Percentiles rank a stretch among this genome's conserved stretches.
These are phyloP conservation scores for Knufia petricola DNA, from an alignment of 2,329 filamentous ascomycete genomes.

Conservation along the genomic window DNA sequence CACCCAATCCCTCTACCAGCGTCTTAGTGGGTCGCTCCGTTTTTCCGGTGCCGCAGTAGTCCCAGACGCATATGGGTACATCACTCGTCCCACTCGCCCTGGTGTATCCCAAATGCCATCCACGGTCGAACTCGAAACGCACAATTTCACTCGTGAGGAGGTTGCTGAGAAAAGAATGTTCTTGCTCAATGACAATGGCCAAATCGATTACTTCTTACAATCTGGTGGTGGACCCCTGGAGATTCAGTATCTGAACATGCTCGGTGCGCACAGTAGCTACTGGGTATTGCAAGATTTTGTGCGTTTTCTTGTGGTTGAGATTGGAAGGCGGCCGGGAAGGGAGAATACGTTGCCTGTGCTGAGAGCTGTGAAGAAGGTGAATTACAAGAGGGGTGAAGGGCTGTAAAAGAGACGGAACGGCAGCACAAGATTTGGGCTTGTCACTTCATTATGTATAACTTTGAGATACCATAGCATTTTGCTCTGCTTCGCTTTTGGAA, in stretches of 20 bases:
- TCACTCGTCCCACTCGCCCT: conserved; percentile 32
- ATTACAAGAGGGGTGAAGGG: conserved; percentile 36
- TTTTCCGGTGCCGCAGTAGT: conserved; percentile 52
- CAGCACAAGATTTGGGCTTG: no score
- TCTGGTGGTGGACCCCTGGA: conserved; percentile 80
- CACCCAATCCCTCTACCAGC: conserved; percentile 54
- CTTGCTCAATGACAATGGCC: conserved; percentile 88
- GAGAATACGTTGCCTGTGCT: conserved; percentile 45
- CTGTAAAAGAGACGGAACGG: not conserved
- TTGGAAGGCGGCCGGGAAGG: conserved; percentile 64
- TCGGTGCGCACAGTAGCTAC: conserved; percentile 89
- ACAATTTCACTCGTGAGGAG: conserved; percentile 88
- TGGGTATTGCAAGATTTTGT: conserved; percentile 84
- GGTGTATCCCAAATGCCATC: conserved; percentile 55
- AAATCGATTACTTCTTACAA: conserved; percentile 81
- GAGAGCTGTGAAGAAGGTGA: conserved; percentile 44
- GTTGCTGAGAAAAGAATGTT: conserved; percentile 81
- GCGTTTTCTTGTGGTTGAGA: conserved; percentile 79
- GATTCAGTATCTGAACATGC: conserved; percentile 94
- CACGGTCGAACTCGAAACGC: conserved; percentile 85
- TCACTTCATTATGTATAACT: no score
- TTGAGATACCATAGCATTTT: no score
- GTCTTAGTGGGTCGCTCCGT: conserved; percentile 53
- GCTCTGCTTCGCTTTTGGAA: no score
- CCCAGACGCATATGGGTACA: conserved; percentile 29